Conservation (phyloP, 805 yeast species). For the Yarrowia divulgata region DNA sequence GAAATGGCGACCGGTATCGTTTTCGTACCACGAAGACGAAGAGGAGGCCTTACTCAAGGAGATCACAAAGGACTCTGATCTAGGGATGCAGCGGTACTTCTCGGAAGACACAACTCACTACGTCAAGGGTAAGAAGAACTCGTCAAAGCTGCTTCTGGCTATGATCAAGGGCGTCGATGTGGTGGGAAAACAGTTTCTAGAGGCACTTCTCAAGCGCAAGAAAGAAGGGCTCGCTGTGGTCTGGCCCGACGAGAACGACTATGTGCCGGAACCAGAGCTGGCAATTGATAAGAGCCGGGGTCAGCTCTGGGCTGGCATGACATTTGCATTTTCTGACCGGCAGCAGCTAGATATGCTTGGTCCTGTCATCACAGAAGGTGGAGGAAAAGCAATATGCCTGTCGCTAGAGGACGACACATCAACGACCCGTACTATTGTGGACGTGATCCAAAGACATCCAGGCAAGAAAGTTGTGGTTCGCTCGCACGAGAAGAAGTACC, state of each 20-base stretch:
- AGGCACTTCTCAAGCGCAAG: constrained; percentile 41
- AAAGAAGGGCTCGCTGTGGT: constrained; percentile 41
- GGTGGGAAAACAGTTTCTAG: constrained; percentile 45
- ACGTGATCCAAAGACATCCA: neutral
- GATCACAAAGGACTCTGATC: constrained; percentile 43
- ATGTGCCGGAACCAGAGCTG: constrained; percentile 43
- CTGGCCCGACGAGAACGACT: constrained; percentile 46
- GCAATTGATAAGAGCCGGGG: constrained; percentile 42
- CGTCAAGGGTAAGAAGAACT: constrained; percentile 45
- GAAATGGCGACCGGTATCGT: constrained; percentile 46
- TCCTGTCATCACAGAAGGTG: constrained; percentile 46
- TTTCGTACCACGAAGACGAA: constrained; percentile 43
- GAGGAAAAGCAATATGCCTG: constrained; percentile 43
- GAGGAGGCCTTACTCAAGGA: constrained; percentile 43
- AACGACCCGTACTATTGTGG: constrained; percentile 17
- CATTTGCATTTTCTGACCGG: constrained; percentile 47
- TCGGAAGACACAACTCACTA: constrained; percentile 46
- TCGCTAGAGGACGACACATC: constrained; percentile 20
- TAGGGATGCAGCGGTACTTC: constrained; percentile 46
- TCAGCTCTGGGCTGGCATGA: constrained; percentile 44
- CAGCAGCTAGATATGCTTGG: constrained; percentile 45
- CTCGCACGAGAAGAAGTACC: constrained; percentile 17
- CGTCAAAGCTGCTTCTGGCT: constrained; percentile 51
- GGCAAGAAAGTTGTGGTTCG: constrained; percentile 15
- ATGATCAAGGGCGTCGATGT: constrained; percentile 49